Percentiles rank a stretch among this genome's conserved stretches.
Conservation (phyloP, 1,139 yeast species). For the Nadsonia starkeyi-henricii region DNA sequence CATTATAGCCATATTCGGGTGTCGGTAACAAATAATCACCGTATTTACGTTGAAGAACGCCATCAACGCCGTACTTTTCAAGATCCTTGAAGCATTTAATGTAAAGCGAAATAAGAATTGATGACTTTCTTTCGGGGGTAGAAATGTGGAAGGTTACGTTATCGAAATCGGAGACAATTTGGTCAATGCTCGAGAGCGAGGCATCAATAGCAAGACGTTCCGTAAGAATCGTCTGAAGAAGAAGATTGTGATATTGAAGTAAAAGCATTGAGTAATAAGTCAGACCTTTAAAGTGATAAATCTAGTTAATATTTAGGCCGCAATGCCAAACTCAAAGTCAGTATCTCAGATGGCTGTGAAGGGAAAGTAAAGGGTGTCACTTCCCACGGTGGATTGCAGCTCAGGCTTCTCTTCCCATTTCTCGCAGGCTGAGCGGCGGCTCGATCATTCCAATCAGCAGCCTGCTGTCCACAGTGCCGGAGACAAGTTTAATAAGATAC, state of each 20-base stretch:
- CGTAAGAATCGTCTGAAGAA: constrained; percentile 28
- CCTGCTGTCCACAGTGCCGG: no score
- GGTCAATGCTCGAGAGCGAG: constrained; percentile 55
- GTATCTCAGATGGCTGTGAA: neutral
- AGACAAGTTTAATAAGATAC: no score
- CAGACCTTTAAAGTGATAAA: neutral
- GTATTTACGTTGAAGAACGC: constrained; percentile 29
- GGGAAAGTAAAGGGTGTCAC: neutral
- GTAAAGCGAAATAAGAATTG: constrained; percentile 53
- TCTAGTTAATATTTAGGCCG: no score
- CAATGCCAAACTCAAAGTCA: no score
- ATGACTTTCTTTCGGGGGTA: constrained; percentile 57
- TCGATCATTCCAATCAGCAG: no score
- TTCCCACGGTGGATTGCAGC: neutral
- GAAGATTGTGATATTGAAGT: constrained; percentile 30
- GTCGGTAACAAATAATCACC: constrained; percentile 26
- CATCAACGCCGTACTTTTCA: constrained; percentile 43
- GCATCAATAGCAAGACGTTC: constrained; percentile 28
- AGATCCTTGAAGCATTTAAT: constrained; percentile 71
- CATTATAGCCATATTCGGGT: constrained; percentile 70
- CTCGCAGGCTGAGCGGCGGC: no score
- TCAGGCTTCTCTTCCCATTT: no score
- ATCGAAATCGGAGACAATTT: constrained; percentile 88
- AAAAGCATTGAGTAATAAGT: constrained; percentile 20
- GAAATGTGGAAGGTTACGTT: constrained; percentile 88